These are phyloP conservation scores for Linum lewisii DNA, from an alignment of 345 rosid genomes.

Conservation along the genomic window DNA sequence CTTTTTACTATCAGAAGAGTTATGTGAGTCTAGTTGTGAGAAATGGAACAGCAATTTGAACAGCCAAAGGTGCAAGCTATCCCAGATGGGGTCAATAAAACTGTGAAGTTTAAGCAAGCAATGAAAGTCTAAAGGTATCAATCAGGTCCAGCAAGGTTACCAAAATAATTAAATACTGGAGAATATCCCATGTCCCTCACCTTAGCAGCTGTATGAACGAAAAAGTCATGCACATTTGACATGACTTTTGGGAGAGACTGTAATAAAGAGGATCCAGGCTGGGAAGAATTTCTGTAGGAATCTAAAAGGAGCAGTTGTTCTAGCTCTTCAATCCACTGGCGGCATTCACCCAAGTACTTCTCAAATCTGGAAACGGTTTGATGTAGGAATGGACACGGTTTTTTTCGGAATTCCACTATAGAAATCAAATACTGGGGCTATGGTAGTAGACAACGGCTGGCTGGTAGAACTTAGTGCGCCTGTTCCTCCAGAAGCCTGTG, in stretches of 20 bases:
- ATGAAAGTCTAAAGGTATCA: neutral
- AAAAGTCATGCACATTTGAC: constrained; percentile 82
- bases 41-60: neutral
- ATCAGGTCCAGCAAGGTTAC: neutral
- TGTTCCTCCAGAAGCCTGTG: constrained; percentile 54
- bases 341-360: constrained; percentile 71
- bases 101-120: neutral
- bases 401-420: constrained; percentile 85
- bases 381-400: constrained; percentile 75
- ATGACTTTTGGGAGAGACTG: constrained; percentile 88
- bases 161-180: neutral
- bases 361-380: constrained; percentile 79
- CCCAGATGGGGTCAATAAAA: neutral
- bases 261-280: constrained; percentile 44
- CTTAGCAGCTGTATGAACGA: constrained; percentile 97
- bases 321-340: constrained; percentile 88
- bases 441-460: constrained; percentile 40
- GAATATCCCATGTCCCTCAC: constrained; percentile 24
- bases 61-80: neutral
- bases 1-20: too few species aligned
- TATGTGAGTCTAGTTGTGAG: too few species aligned
- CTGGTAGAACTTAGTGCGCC: constrained; percentile 36
- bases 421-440: constrained; percentile 63
- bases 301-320: constrained; percentile 75
- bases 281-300: constrained; percentile 50